phyloP scores from a whole-genome alignment of 805 yeast genomes.

The Sugiyamaella mastotermitis region DNA sequence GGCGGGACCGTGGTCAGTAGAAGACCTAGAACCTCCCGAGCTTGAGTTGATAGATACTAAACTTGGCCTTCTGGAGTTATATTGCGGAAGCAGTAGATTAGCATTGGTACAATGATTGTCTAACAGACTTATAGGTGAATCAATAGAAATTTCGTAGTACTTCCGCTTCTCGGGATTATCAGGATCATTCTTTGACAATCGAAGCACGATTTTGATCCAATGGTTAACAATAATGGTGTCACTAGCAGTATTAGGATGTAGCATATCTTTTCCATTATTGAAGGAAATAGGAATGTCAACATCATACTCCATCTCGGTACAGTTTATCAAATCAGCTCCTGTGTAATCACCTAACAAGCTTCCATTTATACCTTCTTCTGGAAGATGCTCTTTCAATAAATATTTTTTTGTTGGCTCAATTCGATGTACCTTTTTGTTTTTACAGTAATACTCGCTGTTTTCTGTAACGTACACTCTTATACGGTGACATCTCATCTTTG shows the following conservation, averaged over 20 bases:
- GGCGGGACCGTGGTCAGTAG: conserved; percentile 10
- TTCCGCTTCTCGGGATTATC: conserved; percentile 53
- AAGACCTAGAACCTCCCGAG: too few relatives aligned
- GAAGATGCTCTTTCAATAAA: conserved; percentile 63
- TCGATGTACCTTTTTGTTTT: conserved; percentile 80
- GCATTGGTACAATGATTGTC: conserved; percentile 53
- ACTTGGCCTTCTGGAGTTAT: conserved; percentile 19
- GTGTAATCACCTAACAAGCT: conserved; percentile 23
- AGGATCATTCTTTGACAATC: conserved; percentile 65
- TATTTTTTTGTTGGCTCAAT: conserved; percentile 85
- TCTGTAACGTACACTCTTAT: conserved; percentile 83
- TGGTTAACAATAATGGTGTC: conserved; percentile 82
- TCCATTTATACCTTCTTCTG: conserved; percentile 26
- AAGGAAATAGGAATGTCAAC: conserved; percentile 73
- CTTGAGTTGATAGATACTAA: conserved; percentile 11
- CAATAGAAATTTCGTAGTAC: conserved; percentile 91
- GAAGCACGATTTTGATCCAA: conserved; percentile 86
- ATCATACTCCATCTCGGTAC: conserved; percentile 62
- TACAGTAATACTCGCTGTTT: conserved; percentile 84
- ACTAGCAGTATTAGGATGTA: conserved; percentile 82
- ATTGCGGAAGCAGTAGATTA: conserved; percentile 34
- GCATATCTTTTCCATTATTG: conserved; percentile 41
- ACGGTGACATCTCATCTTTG: conserved; percentile 81
- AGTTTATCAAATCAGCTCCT: conserved; percentile 24
- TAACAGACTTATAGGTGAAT: conserved; percentile 84